Base-by-base conservation (phyloP, 2,329 filamentous ascomycete species). In the Aspergillus hortae region DNA sequence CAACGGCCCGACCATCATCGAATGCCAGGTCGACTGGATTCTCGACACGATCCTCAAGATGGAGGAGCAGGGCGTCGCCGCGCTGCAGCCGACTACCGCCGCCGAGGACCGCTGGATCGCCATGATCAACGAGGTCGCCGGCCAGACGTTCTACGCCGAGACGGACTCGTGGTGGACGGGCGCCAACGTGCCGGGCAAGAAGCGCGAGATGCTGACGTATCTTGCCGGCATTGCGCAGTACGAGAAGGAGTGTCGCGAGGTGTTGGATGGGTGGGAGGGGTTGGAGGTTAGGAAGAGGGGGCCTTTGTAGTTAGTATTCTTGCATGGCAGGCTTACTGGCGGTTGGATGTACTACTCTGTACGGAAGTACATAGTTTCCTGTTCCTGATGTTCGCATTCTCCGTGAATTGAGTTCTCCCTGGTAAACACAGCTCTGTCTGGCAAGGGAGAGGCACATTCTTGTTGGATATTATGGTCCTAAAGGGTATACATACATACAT, bases 101-200 rank as follows among this genome's bases (percentile, higher is more conserved):
- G 35, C 46, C 4, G 32, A 48, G 12, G 11, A n/a, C 21, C 19
- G 6, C 3, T 48, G 35, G 35, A 21, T 21, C 19, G 14, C 17
- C 10, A 27, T 12, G 10, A 48, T 48, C 35, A 23, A 7, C 9
- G 6, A 36, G 19, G 32, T 14, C 4, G 46, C 46, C 0, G 11
- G 15, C 6, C 7, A 15, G 2, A 48, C 46, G 7, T n/a, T 41
- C 3, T 48, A 27, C n/a, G 7, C n/a, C 4, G 21, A 38, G 35
- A 48, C 46, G 3, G 46, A 41, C 35, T 48, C 46, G 2, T 83
- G 78, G 46, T 83, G 81, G 56, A 80, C 81, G 74, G 81, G 81
- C 1, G 75, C 74, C 0, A 81, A 74, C 38, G 72, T 82, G 2
- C 80, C 80, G 0, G 78, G 75, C 0, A 84, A 84, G 67, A 58